Evolutionary conservation across 495 filamentous ascomycete genomes (phyloP).

Genomic region (Immersiella caudata): DNA sequence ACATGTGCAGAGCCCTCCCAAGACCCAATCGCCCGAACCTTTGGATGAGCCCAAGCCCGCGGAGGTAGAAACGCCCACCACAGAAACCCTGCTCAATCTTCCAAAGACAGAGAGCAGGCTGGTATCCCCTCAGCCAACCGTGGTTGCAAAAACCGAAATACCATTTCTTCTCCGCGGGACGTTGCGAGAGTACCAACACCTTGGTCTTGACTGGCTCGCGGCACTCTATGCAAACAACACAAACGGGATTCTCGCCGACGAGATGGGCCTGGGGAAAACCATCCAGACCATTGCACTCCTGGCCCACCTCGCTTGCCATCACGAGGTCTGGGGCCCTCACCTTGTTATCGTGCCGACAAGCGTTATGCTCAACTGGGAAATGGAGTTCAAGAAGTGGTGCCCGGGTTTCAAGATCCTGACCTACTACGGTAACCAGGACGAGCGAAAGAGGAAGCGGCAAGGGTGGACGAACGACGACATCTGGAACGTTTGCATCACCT

Average conservation of each 20-base stretch:
- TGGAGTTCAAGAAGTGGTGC: slow-evolving; percentile 99
- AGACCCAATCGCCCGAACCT: slow-evolving; percentile 59
- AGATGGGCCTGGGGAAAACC: slow-evolving; percentile 99
- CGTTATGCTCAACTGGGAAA: slow-evolving; percentile 99
- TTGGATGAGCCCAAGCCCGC: slow-evolving; percentile 70
- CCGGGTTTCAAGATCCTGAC: slow-evolving; percentile 98
- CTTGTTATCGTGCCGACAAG: slow-evolving; percentile 95
- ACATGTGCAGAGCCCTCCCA: slow-evolving; percentile 44
- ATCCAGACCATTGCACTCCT: slow-evolving; percentile 97
- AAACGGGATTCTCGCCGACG: slow-evolving; percentile 98
- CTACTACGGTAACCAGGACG: slow-evolving; percentile 92
- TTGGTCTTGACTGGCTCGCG: slow-evolving; percentile 94
- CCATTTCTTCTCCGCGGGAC: slow-evolving; percentile 90
- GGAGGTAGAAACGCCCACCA: slow-evolving; percentile 67
- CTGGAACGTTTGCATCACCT: slow-evolving; percentile 97
- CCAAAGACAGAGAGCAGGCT: slow-evolving; percentile 44
- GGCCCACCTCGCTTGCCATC: slow-evolving; percentile 88
- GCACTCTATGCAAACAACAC: slow-evolving; percentile 87
- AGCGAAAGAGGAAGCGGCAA: slow-evolving; percentile 84
- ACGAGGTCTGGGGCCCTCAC: slow-evolving; percentile 94
- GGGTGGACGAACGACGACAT: slow-evolving; percentile 89
- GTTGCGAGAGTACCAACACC: slow-evolving; percentile 94
- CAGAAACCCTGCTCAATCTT: slow-evolving; percentile 51
- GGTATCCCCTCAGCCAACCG: slow-evolving; percentile 46
- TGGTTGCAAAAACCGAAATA: slow-evolving; percentile 71